Base-by-base conservation (phyloP, 225 moss, liverwort and hornwort species). In the Thuidium tamariscinum region DNA sequence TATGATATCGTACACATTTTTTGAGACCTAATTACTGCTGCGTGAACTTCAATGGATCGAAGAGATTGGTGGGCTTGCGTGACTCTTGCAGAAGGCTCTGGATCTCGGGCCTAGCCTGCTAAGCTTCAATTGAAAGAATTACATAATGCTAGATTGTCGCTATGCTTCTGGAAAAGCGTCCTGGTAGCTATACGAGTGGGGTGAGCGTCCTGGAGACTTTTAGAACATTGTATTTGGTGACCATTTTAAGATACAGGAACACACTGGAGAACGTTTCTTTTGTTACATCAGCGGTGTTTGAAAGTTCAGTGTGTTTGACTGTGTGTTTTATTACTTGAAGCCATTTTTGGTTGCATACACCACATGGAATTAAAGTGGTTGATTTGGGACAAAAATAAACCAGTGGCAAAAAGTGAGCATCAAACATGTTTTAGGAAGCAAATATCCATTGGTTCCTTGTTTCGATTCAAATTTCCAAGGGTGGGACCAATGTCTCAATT, bases 1-100 rank as follows among this genome's bases (percentile, higher is more conserved):
- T 99, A 97, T 86, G 98, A 99, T 91, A 97, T 99, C 87, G 97
- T 97, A 83, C 98, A 99, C 88, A 99, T 99, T 66, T 99, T 99
- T 85, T 95, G 87, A 96, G 87, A 84, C 52, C 84, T n/a, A 32
- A 68, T 39, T 44, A 39, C 61, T 85, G 62, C 74, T 54, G 61
- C 78, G 49, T 67, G 87, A 52, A 79, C 51, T 66, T 83, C 66
- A 61, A 42, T 59, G 66, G 68, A 79, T 49, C 48, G 72, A 82
- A 87, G 85, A 71, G 61, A 74, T 80, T 61, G 80, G 42, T 34
- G 81, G 79, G 62, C 46, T 79, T 79, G 60, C 79, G 23, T 54
- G 73, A 49, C 79, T 29, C 55, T 65, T 79, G 85, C 86, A 36
- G 30, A 74, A 62, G 79, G 41, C 79, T 87, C 55, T 73, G 32